Base-by-base conservation (phyloP, 2,329 filamentous ascomycete species). In the Apiospora koreana region DNA sequence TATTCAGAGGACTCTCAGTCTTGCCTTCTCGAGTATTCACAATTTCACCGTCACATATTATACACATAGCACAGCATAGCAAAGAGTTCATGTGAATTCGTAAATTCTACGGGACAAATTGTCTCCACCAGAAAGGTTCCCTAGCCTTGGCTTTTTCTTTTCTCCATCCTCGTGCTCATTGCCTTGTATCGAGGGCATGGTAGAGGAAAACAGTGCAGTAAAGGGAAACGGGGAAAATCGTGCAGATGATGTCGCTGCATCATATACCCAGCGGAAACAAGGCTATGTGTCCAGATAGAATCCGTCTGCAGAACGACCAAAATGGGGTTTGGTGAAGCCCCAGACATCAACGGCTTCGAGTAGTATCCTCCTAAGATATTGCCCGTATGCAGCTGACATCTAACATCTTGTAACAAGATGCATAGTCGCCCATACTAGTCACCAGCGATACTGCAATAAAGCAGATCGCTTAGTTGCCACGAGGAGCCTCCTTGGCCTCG, bases 401-500 rank as follows among this genome's bases (percentile, higher is more conserved):
- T 65, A 62, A 38, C 54, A 65, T 70, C 62, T 72, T 25, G 50
- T 41, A 46, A 25, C 46, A 68, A 70, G 69, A 65, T 67, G 64
- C 62, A 42, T 67, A 50, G 68, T 70, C 42, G 65, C 50, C 70
- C 68, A 67, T 68, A 70, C 70, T 72, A 70, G 68, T 72, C 65
- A 71, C 68, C 65, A 45, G 65, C 69, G 71, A 74, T 54, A 62
- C 28, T 72, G 70, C 70, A 67, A 70, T 69, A 68, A 71, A 67
- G 68, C 50, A 71, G 73, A 71, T 70, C 69, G 71, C 75, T 78
- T 79, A 80, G 69, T 64, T 69, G 76, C 81, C 79, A 73, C 79
- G 78, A 83, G 93, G 91, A 83, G 93, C 94, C 87, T 98, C 95
- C 91, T 98, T 98, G 86, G 91, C 93, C 82, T 98, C 95, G 82